Conservation (phyloP, 2,329 filamentous ascomycete genomes). For the Xylariaceae sp. region DNA sequence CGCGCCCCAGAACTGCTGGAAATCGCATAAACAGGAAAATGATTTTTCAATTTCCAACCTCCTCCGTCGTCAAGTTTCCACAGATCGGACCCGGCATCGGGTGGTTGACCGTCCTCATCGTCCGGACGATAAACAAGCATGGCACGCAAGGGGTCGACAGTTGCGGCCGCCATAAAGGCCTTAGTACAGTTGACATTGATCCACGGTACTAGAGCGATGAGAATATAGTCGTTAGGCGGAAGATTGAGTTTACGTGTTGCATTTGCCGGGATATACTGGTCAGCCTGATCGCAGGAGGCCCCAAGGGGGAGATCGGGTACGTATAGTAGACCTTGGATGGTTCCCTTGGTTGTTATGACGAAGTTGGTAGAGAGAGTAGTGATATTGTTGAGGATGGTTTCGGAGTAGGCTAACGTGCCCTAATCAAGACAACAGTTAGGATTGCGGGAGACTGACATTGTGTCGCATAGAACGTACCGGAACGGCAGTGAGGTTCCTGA, state of each 20-base stretch:
- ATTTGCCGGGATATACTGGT: slow-evolving; percentile 64
- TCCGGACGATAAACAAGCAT: slow-evolving; percentile 60
- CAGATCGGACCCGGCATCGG: slow-evolving; percentile 53
- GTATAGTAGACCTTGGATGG: slow-evolving; percentile 76
- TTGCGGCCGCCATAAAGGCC: slow-evolving; percentile 62
- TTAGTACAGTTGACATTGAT: slow-evolving; percentile 65
- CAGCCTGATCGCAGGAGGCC: slow-evolving; percentile 59
- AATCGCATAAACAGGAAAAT: slow-evolving; percentile 79
- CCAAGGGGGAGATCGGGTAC: slow-evolving; percentile 61
- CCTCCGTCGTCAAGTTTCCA: slow-evolving; percentile 69
- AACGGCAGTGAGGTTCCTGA: slow-evolving; percentile 51
- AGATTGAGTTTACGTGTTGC: slow-evolving; percentile 69
- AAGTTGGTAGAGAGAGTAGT: slow-evolving; percentile 70
- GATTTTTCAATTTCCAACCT: slow-evolving; percentile 64
- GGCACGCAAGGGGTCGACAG: slow-evolving; percentile 52
- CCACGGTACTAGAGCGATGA: slow-evolving; percentile 85
- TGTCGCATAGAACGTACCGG: slow-evolving; percentile 39
- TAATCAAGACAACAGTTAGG: slow-evolving; percentile 19
- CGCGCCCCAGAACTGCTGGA: slow-evolving; percentile 59
- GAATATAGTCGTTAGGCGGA: slow-evolving; percentile 60
- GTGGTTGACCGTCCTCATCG: slow-evolving; percentile 55
- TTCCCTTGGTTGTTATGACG: slow-evolving; percentile 51
- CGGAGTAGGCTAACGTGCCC: slow-evolving; percentile 48
- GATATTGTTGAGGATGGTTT: slow-evolving; percentile 52
- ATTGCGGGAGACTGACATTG: slow-evolving; percentile 18